Base-by-base conservation (phyloP, 23 red algal species). In the Gracilaria gracilis region DNA sequence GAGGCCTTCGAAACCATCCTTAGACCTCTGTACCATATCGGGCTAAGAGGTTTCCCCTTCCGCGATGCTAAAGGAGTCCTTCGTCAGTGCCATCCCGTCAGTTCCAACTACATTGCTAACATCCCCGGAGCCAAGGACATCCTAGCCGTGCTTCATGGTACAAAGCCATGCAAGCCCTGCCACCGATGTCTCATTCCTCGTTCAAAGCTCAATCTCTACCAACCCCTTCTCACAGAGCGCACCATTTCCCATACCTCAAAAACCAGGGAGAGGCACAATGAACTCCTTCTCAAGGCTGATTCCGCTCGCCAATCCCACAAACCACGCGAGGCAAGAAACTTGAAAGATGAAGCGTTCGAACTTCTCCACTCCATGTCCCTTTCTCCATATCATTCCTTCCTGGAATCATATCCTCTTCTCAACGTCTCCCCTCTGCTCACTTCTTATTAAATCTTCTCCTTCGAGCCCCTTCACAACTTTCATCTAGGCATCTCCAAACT, bases 381-480 rank as follows among this genome's bases (percentile, higher is more conserved):
- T 24, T 28, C 62, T 15, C 9, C 16, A 13, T 67, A 67, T 24
- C 1, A 28, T 2, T 31, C 62, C 35, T 73, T 73, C 35, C 20
- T 73, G 19, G 67, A 40, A 42, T 39, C 34, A 3, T 40, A 73
- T 35, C 67, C 67, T n/a, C 67, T 73, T 24, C 35, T 73, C 34
- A 73, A 73, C 35, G 44, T 73, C 7, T 73, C 67, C 16, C 16
- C 67, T 15, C 67, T 73, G 7, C 76, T 54, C 59, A 74, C 65
- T 35, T 24, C 65, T 72, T 85, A 85, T 51, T 67, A 5, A n/a
- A 37, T 88, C 46, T 76, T 88, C 44, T 75, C 65, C 33, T 67
- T 85, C 81, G 57, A 85, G 35, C 62, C 0, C 23, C 44, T 46
- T 44, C 59, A 85, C 27, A 85, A 85, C 57, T 48, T 85, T 31